These are phyloP conservation scores for Dendrobium chrysotoxum DNA, from an alignment of 106 monocot genomes.

Conservation along the genomic window DNA sequence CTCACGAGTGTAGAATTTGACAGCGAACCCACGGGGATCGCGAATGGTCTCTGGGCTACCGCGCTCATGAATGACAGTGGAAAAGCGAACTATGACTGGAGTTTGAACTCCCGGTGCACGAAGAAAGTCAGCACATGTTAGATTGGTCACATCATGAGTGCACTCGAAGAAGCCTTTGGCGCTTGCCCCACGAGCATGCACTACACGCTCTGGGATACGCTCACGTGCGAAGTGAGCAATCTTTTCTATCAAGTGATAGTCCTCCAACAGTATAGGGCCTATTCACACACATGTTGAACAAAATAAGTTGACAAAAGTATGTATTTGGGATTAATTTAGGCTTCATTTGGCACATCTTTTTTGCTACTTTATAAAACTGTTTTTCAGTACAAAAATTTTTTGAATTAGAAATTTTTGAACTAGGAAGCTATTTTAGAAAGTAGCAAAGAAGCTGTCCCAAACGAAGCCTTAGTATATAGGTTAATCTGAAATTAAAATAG, in stretches of 20 bases:
- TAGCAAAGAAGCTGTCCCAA: too few relatives aligned
- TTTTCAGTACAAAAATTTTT: too few relatives aligned
- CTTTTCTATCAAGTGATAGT: slow-evolving; percentile 74
- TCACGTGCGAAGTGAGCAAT: slow-evolving; percentile 64
- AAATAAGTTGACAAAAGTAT: too few relatives aligned
- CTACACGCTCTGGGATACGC: slow-evolving; percentile 70
- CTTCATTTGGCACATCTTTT: too few relatives aligned
- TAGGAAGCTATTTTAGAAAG: too few relatives aligned
- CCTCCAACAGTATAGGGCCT: slow-evolving; percentile 68
- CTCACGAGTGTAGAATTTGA: slow-evolving; percentile 74
- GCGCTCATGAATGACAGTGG: slow-evolving; percentile 77
- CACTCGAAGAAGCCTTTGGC: slow-evolving; percentile 82
- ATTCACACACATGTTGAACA: background rate
- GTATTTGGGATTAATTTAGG: too few relatives aligned
- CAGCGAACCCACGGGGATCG: slow-evolving; percentile 74
- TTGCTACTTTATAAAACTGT: too few relatives aligned
- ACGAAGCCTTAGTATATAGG: too few relatives aligned
- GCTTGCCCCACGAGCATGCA: slow-evolving; percentile 62
- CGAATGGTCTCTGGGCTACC: slow-evolving; percentile 75
- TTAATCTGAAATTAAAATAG: too few relatives aligned
- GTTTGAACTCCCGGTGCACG: slow-evolving; percentile 64
- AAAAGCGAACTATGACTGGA: slow-evolving; percentile 69
- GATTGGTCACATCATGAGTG: slow-evolving; percentile 60
- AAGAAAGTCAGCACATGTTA: slow-evolving; percentile 77
- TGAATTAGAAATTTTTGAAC: too few relatives aligned